These are phyloP conservation scores for Filobasidium floriforme DNA, from an alignment of 768 basidiomycete genomes.

Conservation along the genomic window DNA sequence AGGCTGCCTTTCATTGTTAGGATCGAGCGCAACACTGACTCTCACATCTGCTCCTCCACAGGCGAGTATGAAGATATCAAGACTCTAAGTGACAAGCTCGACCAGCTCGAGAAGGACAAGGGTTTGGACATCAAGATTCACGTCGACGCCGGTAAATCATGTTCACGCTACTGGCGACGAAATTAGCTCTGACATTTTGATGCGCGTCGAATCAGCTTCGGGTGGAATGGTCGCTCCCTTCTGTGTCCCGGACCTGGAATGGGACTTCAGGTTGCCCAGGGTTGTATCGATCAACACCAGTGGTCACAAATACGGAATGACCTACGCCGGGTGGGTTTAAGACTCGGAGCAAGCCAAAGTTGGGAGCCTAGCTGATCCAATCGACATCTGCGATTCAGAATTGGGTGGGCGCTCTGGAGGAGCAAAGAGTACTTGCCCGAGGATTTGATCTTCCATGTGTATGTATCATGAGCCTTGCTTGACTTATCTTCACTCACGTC, in stretches of 20 bases:
- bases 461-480: conserved; percentile 7
- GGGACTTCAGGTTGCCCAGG: conserved; percentile 43
- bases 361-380: background rate
- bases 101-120: conserved; percentile 34
- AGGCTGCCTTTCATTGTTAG: too few species aligned
- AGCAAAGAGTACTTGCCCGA: conserved; percentile 40
- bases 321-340: conserved; percentile 42
- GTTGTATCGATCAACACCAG: conserved; percentile 45
- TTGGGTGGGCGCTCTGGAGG: conserved; percentile 43
- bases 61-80: conserved; percentile 25
- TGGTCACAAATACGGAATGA: conserved; percentile 35
- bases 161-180: too few species aligned
- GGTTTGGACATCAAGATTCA: conserved; percentile 39
- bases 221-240: conserved; percentile 54
- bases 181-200: too few species aligned
- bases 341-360: background rate
- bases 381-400: background rate
- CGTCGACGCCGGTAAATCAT: conserved; percentile 25
- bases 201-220: conserved; percentile 48
- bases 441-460: conserved; percentile 42
- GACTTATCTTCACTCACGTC: background rate
- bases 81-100: conserved; percentile 23
- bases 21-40: too few species aligned
- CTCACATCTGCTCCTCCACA: too few species aligned
- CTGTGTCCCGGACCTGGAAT: conserved; percentile 33